Percentiles rank a stretch among this genome's conserved stretches.
Evolutionary conservation across 164 flowering plant species (phyloP).

Genomic region (Liriodendron chinense): DNA sequence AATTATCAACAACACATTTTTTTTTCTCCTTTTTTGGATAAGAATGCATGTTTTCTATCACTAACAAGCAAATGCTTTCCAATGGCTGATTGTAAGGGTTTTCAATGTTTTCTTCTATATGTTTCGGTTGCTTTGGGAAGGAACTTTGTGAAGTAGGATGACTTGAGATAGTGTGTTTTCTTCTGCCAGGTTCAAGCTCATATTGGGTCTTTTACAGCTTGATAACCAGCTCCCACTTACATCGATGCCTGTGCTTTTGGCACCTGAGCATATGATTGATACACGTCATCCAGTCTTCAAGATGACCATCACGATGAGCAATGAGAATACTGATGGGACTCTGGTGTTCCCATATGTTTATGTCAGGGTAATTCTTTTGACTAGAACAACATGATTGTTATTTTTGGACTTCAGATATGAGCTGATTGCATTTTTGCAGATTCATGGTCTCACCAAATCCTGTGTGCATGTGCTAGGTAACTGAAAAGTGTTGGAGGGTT

Average conservation of each 20-base stretch:
- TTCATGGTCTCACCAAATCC: slow-evolving; percentile 6
- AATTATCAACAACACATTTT: background rate
- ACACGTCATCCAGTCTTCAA: slow-evolving; percentile 77
- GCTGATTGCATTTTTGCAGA: background rate
- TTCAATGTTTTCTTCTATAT: background rate
- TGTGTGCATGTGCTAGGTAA: slow-evolving; percentile 49
- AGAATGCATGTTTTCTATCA: background rate
- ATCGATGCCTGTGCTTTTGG: slow-evolving; percentile 82
- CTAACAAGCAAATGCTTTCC: too few species aligned
- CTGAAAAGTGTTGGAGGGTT: slow-evolving; percentile 80
- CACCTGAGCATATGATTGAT: slow-evolving; percentile 69
- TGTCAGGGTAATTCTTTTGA: slow-evolving; percentile 57
- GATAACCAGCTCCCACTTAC: slow-evolving; percentile 95
- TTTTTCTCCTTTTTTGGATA: background rate
- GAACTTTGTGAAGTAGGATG: background rate
- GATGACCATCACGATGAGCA: slow-evolving; percentile 72
- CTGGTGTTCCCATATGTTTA: slow-evolving; percentile 81
- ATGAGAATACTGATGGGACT: slow-evolving; percentile 68
- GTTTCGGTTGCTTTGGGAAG: background rate
- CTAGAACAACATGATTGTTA: background rate
- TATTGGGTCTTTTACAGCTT: slow-evolving; percentile 78
- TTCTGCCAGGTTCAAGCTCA: slow-evolving; percentile 81
- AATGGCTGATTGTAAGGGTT: too few species aligned
- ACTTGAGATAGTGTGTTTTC: background rate
- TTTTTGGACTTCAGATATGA: background rate